Evolutionary conservation across 1,139 yeast genomes (phyloP).

Genomic region (Geotrichum bryndzae): DNA sequence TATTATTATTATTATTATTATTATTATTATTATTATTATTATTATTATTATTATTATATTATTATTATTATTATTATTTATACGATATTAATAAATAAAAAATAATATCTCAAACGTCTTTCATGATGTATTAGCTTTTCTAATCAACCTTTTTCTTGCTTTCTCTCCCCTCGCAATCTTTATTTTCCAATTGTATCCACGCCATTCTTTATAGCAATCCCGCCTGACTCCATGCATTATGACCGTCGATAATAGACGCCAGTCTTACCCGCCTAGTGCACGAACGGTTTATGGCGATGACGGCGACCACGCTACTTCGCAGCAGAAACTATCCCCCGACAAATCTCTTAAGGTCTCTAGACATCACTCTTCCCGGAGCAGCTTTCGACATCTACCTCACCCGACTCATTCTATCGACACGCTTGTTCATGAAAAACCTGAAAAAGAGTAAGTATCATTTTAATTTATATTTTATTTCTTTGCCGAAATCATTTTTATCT

Average conservation of each 20-base stretch:
- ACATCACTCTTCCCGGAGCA: background rate
- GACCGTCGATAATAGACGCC: slow-evolving; percentile 6
- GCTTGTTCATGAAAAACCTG: background rate
- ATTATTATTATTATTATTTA: too few relatives aligned
- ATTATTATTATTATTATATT: too few relatives aligned
- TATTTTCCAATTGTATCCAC: background rate
- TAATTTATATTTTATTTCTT: background rate
- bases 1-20: too few relatives aligned
- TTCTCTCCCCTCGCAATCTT: background rate
- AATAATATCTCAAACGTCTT: background rate
- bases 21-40: too few relatives aligned
- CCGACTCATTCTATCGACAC: background rate
- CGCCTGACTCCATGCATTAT: background rate
- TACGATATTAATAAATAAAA: too few relatives aligned
- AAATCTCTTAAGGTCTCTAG: background rate
- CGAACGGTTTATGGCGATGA: background rate
- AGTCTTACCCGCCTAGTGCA: slow-evolving; percentile 7
- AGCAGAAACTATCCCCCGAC: background rate
- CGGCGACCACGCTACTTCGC: background rate
- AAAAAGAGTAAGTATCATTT: background rate
- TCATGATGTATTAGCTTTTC: background rate
- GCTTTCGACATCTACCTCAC: background rate
- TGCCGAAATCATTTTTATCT: background rate
- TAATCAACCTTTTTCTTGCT: background rate
- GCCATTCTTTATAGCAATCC: background rate